Evolutionary conservation across 2,329 filamentous ascomycete species (phyloP).

Genomic region (Talaromyces albobiverticillius): DNA sequence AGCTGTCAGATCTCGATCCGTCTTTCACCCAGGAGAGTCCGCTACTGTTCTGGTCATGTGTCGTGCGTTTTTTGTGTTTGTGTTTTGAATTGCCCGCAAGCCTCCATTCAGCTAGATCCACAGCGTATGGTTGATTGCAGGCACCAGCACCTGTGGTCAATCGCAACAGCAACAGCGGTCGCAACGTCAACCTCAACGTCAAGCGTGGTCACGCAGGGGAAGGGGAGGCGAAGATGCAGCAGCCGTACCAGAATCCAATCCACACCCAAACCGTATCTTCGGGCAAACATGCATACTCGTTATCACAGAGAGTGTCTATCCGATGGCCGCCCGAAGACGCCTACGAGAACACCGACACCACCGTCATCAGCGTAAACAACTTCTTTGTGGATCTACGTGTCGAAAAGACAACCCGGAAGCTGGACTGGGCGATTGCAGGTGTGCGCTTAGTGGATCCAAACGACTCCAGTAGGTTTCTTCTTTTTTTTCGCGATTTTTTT

Average conservation of each 20-base stretch:
- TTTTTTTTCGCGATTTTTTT: neutral
- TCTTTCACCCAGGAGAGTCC: neutral
- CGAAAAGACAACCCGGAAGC: slow-evolving; percentile 29
- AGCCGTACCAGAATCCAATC: slow-evolving; percentile 11
- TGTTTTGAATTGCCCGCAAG: slow-evolving; percentile 6
- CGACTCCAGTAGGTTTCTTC: slow-evolving; percentile 8
- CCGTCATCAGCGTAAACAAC: slow-evolving; percentile 41
- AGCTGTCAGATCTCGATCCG: slow-evolving; percentile 17
- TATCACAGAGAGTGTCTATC: slow-evolving; percentile 42
- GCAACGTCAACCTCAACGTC: neutral
- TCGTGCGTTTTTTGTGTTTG: slow-evolving; percentile 11
- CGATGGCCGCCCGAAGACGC: slow-evolving; percentile 42
- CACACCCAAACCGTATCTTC: slow-evolving; percentile 11
- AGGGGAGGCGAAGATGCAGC: slow-evolving; percentile 11
- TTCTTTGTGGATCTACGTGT: slow-evolving; percentile 46
- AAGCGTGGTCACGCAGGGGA: slow-evolving; percentile 4
- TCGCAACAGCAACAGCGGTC: neutral
- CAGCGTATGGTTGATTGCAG: slow-evolving; percentile 7
- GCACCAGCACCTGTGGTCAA: slow-evolving; percentile 4
- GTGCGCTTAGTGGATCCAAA: slow-evolving; percentile 33
- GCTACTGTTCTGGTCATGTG: slow-evolving; percentile 12
- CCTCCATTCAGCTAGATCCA: slow-evolving; percentile 1
- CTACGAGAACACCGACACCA: slow-evolving; percentile 43
- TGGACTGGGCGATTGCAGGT: slow-evolving; percentile 47
- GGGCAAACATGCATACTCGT: slow-evolving; percentile 15